Evolutionary conservation across 2,329 filamentous ascomycete genomes (phyloP), one percentile per base, ranked within the genome.

Genomic region (Metarhizium album): DNA sequence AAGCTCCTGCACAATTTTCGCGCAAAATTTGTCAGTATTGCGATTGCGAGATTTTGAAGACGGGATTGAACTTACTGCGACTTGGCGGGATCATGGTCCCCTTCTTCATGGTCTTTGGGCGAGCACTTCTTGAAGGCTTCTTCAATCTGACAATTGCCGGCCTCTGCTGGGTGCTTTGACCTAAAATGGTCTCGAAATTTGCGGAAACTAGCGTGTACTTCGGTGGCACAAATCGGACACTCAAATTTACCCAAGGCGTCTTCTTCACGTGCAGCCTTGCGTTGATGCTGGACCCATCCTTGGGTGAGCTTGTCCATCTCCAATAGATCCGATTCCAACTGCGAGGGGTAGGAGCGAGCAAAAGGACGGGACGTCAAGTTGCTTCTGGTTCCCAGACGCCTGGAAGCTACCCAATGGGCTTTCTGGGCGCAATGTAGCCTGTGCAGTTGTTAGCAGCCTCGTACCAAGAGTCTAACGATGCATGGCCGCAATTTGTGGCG

Each of bases 171-270:
- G 18, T 64, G 60, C 4, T 54, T 57, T 2, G 50, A 18, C 6
- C 37, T 23, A 18, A 62, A 52, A 1, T 67, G 65, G 1, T 52
- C 48, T 14, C 53, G 57, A 52, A 66, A 67, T 3, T 54, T 55
- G 11, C 61, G 57, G 6, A 66, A 37, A 6, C 56, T 57, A 1
- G 57, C 52, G 22, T 57, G 53, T 9, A 65, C 46, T 3, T 63
- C 59, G 24, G 49, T 42, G 1, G 56, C 52, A 22, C 65, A 67
- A 2, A 57, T 35, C 1, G 58, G 57, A 48, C 62, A 64, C 8
- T 46, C 56, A 8, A 46, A 4, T 7, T 48, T 45, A 2, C 51
- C 52, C 2, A 55, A 54, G 8, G 46, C 47, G 22, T 54, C 54
- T 8, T 50, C 54, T 33, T 62, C 57, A 13, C 58, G 59, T 11